Evolutionary conservation across 306 rosid species (phyloP).

Genomic region (Dalbergia oliveri): DNA sequence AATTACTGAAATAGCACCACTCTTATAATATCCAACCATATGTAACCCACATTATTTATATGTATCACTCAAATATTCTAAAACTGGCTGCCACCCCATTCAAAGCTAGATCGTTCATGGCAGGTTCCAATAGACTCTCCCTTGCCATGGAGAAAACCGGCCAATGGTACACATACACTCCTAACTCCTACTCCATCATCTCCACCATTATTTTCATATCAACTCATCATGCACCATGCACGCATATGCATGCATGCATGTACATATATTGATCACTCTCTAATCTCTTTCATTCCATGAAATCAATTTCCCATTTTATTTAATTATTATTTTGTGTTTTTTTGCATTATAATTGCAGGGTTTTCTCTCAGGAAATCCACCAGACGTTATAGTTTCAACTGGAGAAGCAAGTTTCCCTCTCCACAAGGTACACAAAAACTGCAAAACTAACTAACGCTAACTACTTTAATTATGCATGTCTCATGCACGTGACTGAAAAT

Average conservation of each 20-base stretch:
- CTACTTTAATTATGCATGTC: constrained; percentile 28
- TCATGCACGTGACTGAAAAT: not conserved
- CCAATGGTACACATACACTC: constrained; percentile 72
- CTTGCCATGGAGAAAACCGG: constrained; percentile 91
- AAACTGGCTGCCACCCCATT: not conserved
- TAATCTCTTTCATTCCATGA: not conserved
- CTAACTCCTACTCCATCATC: not conserved
- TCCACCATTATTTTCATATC: constrained; percentile 12
- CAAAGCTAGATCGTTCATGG: constrained; percentile 49
- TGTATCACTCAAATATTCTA: not conserved
- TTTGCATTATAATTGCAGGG: constrained; percentile 55
- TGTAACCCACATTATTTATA: constrained; percentile 22
- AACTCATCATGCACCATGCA: not conserved
- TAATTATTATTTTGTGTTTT: not conserved
- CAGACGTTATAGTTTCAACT: constrained; percentile 74
- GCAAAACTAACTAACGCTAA: not conserved
- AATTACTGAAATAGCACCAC: too few relatives aligned
- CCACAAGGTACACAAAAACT: constrained; percentile 61
- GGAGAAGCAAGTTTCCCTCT: constrained; percentile 78
- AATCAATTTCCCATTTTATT: not conserved
- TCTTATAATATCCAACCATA: constrained; percentile 30
- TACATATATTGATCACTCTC: not conserved
- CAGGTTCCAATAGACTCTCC: constrained; percentile 61
- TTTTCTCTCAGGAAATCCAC: constrained; percentile 80
- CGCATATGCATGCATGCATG: constrained; percentile 14